These are phyloP conservation scores for Floccularia luteovirens DNA, from an alignment of 768 basidiomycete species.

Conservation along the genomic window DNA sequence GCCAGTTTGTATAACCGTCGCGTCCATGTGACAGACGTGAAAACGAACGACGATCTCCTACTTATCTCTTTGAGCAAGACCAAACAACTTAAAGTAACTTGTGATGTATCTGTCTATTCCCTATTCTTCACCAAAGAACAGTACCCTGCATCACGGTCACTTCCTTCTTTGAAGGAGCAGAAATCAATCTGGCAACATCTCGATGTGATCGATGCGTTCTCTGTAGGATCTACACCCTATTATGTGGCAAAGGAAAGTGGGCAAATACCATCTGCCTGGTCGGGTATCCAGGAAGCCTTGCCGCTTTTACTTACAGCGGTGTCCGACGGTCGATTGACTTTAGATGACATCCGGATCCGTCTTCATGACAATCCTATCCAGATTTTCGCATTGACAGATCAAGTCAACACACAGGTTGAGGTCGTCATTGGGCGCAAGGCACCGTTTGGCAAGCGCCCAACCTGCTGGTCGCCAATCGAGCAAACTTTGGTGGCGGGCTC, in stretches of 20 bases:
- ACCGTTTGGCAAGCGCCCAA: conserved; percentile 39
- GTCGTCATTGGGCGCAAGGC: conserved; percentile 79
- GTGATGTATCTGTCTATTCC: conserved; percentile 89
- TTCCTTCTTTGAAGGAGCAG: conserved; percentile 76
- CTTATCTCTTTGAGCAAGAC: conserved; percentile 93
- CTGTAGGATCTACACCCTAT: conserved; percentile 82
- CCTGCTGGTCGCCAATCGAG: conserved; percentile 81
- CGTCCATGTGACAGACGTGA: conserved; percentile 88
- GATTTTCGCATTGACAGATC: conserved; percentile 89
- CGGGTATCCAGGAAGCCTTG: conserved; percentile 83
- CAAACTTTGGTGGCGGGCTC: conserved; percentile 56
- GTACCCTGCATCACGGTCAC: conserved; percentile 53
- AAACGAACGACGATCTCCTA: conserved; percentile 77
- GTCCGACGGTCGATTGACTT: conserved; percentile 64
- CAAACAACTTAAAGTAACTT: conserved; percentile 90
- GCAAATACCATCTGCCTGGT: conserved; percentile 53
- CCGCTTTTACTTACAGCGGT: conserved; percentile 87
- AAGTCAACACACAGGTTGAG: conserved; percentile 82
- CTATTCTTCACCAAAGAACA: conserved; percentile 81
- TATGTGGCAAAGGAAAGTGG: conserved; percentile 57
- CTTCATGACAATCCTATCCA: conserved; percentile 87
- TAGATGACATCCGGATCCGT: conserved; percentile 77
- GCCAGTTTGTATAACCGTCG: conserved; percentile 89
- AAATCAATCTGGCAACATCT: conserved; percentile 80
- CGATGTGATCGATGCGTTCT: conserved; percentile 82